Percentiles rank a stretch among this genome's conserved stretches.
phyloP scores from a whole-genome alignment of 805 yeast species.

The Spathaspora girioi region DNA sequence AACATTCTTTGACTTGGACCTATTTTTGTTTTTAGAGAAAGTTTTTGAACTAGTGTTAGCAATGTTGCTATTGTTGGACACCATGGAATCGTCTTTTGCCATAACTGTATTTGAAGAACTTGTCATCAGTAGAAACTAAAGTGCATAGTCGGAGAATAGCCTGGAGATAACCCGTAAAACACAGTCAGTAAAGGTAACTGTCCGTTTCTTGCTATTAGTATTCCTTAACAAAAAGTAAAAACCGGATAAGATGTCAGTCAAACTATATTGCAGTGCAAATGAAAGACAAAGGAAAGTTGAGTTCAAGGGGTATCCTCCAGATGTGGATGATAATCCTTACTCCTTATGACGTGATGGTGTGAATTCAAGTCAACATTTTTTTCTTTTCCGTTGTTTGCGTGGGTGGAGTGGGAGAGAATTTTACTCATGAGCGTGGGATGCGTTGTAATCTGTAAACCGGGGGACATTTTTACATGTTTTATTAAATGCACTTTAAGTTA shows the following conservation, averaged over 20 bases:
- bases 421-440: background rate
- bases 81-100: slow-evolving; percentile 1
- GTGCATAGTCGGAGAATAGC: background rate
- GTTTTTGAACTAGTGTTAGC: background rate
- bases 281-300: background rate
- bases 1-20: background rate
- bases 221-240: background rate
- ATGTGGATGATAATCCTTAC: background rate
- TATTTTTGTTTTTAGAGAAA: background rate
- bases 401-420: background rate
- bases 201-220: background rate
- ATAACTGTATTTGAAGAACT: background rate
- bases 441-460: background rate
- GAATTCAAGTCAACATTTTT: background rate
- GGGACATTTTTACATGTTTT: background rate
- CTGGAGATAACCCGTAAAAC: too few relatives aligned
- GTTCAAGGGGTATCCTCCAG: background rate
- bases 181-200: background rate
- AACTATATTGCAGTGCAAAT: background rate
- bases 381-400: background rate
- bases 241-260: background rate
- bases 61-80: background rate
- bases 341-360: background rate
- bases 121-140: background rate
- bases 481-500: background rate